Base-by-base conservation (phyloP, 352 stramenopile genomes). In the Globisporangium orthogonon region DNA sequence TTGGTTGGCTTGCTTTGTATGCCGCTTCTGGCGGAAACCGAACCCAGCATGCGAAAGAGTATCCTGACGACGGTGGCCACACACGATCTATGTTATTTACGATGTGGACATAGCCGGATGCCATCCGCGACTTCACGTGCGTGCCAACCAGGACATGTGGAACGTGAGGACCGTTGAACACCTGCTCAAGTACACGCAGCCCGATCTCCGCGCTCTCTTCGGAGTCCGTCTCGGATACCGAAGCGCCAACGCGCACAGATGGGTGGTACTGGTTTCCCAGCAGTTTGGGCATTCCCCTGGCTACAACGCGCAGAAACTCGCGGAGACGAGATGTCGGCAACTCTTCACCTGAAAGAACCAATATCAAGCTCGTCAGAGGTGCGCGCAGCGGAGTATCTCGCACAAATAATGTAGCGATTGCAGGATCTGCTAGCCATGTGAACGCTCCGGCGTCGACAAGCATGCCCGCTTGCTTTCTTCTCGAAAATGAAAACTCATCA, bases 1-100 rank as follows among this genome's bases (percentile, higher is more conserved):
- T 17, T 37, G 30, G 18, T 14, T 56, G 28, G 28, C 4, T 7
- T 6, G 30, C 9, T 29, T 11, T 43, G 4, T 18, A 47, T 18
- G 35, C 29, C 1, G 37, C 17, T 7, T 49, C 49, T 7, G 48
- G 15, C 41, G 81, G 74, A 58, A 94, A 85, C 13, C 70, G 65
- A 1, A 90, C 49, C 83, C 83, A 94, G 40, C 77, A 91, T 2
- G 77, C 77, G 63, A 91, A 89, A 0, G 78, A 88, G 50, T 91
- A 94, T 11, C 81, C 83, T 35, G 75, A 86, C 37, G 74, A 65
- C 17, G 83, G 76, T 30, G 83, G 83, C 83, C 83, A 94, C 10
- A 73, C 39, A 33, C 74, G 74, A 58, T 90, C 81, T 9, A 51
- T 52, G 51, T 60, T 76, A 45, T 86, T 87, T 14, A 86, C 71